Base-by-base conservation (phyloP, 1,284 basidiomycete species). In the Bjerkandera adusta region DNA sequence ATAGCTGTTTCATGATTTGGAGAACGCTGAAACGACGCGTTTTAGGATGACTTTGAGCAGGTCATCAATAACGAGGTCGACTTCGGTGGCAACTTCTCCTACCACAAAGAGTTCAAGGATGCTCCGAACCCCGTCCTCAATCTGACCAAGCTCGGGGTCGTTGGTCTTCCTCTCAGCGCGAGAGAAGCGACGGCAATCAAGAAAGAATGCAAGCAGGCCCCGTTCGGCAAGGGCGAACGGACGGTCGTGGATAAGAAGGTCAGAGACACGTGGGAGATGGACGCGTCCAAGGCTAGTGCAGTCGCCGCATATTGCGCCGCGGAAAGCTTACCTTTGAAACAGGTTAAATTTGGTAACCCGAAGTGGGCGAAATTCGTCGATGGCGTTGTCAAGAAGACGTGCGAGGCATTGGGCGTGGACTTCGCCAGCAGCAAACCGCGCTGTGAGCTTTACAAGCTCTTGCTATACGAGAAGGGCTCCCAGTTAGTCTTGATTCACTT, bases 401-500 rank as follows among this genome's bases (percentile, higher is more conserved):
- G 67, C 25, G 33, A 49, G 20, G 6, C 29, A 4, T 26, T 48
- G 5, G 46, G 42, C 12, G 33, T 48, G 12, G 15, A 43, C 20
- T 3, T 22, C 13, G 32, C 10, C 3, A 41, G 40, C 21, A 45
- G 52, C 36, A 43, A 56, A 3, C 62, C 65, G 5, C 60, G 55
- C 22, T 65, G 61, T 45, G 67, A 72, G 51, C 48, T 71, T 13
- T 68, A 72, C 51, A 73, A 73, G 50, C 55, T 75, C 4, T 54
- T 74, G 4, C 52, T 74, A 8, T 73, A 72, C 37, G 67, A 72
- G 50, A 57, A 60, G 4, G 71, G 72, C 13, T 71, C 70, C 13
- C 69, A 71, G 73, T 75, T 41, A 49, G 71, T 63, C 36, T 39
- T 34, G n/a, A 24, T 30, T 29, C 22, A 13, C 24, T 30, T 42